These are phyloP conservation scores for Prunus mume DNA, from an alignment of 306 rosid species.

Conservation along the genomic window DNA sequence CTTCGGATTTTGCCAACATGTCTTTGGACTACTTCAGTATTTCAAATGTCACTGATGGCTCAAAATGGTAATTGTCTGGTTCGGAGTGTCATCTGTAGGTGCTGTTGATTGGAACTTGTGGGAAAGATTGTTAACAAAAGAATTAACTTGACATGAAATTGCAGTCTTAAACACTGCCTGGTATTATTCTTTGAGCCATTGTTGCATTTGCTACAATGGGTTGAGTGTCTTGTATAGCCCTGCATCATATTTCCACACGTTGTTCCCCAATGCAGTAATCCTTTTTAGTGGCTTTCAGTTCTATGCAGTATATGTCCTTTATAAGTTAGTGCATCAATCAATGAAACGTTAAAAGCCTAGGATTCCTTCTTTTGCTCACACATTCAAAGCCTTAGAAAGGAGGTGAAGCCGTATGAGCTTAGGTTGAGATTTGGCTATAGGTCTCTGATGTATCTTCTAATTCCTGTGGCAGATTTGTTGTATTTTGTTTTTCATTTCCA, in stretches of 20 bases:
- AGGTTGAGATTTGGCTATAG: neutral
- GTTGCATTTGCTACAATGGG: neutral
- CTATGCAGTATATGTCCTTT: neutral
- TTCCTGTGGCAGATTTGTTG: neutral
- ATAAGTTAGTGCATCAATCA: neutral
- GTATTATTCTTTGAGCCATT: neutral
- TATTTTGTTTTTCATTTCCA: no score
- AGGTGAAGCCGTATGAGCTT: neutral
- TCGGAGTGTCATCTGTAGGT: no score
- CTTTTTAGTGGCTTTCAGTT: neutral
- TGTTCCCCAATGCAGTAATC: neutral
- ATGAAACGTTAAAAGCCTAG: neutral
- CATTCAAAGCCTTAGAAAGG: neutral
- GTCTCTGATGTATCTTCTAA: neutral
- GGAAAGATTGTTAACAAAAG: neutral
- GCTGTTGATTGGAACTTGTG: neutral
- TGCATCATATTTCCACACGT: neutral
- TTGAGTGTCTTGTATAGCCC: neutral
- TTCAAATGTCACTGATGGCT: conserved; percentile 70
- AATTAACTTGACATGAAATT: neutral
- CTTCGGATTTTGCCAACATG: conserved; percentile 50
- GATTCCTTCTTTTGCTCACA: neutral
- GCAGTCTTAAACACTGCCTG: neutral
- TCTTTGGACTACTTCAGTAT: conserved; percentile 81
- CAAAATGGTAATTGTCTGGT: conserved; percentile 57